A percentile compares a stretch with the other conserved stretches of the same genome.
Conservation (phyloP, 2,329 filamentous ascomycete genomes). For the Colletotrichum caudatum region DNA sequence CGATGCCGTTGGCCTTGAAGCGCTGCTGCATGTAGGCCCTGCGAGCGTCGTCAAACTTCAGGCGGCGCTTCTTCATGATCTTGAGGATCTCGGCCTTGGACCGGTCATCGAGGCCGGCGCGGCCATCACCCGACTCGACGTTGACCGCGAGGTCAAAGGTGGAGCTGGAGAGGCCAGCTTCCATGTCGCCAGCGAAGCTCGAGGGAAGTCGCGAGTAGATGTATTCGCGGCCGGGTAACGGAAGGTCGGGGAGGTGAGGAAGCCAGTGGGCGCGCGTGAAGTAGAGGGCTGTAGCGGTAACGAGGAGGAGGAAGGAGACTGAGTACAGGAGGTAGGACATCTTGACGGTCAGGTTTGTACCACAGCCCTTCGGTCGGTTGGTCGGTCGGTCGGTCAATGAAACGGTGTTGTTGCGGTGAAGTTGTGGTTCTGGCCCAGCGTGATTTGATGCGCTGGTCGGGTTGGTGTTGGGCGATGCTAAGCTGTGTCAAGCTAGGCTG, state of each 20-base stretch:
- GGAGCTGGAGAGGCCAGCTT: conserved; percentile 84
- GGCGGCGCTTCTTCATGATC: conserved; percentile 88
- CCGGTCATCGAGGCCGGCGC: conserved; percentile 82
- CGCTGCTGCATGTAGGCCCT: conserved; percentile 86
- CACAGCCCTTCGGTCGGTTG: not conserved
- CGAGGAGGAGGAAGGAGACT: conserved; percentile 76
- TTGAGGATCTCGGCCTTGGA: conserved; percentile 85
- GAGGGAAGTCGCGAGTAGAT: conserved; percentile 83
- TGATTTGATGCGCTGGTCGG: not conserved
- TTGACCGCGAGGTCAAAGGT: conserved; percentile 89
- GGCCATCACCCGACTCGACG: conserved; percentile 80
- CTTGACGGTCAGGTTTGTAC: conserved; percentile 44
- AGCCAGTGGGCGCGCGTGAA: conserved; percentile 84
- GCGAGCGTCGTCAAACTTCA: conserved; percentile 92
- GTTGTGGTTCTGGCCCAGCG: not conserved
- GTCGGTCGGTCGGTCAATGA: conserved; percentile 7
- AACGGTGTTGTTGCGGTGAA: not conserved
- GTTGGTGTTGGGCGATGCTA: not conserved
- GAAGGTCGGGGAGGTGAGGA: conserved; percentile 72
- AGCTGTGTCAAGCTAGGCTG: not conserved
- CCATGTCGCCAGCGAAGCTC: conserved; percentile 85
- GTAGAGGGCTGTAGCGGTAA: conserved; percentile 81
- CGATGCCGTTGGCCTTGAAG: conserved; percentile 90
- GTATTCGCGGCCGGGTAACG: conserved; percentile 67
- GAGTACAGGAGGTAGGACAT: conserved; percentile 89